Evolutionary conservation across 345 rosid species (phyloP), one percentile per base, ranked within the genome.

Genomic region (Eucalyptus lansdowneana): DNA sequence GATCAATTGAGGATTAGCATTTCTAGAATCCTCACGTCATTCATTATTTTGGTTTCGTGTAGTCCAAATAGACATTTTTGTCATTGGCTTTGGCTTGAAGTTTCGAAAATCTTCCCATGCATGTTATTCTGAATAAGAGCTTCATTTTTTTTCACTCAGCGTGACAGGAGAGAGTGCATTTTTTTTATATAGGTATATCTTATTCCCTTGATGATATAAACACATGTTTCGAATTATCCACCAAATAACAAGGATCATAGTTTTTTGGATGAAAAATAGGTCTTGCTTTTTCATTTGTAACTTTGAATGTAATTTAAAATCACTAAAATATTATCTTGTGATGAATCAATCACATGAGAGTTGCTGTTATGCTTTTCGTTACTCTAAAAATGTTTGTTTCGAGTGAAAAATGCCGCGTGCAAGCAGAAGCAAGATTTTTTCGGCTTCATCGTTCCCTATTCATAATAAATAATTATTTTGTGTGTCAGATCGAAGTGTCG

Each of bases 31-130:
- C 67, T 60, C 7, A 60, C 31, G 67, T 60, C 15, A 0, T 60
- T 60, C 8, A 60, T 12, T 12, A 5, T 27, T 60, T 27, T 27
- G n/a, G n/a, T 25, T 12, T 60, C 14, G 31, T 19, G 24, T 53
- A 0, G 58, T 58, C 65, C 3, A 24, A 11, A 0, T 58, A 58
- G 14, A 58, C 65, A 58, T 24, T 58, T 58, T 58, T 58, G 65
- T 24, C 62, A 22, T 58, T 58, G 62, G 29, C 62, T 58, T 58
- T 58, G 62, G 62, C 62, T 58, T 25, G 6, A 58, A 58, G 62
- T 58, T 58, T 24, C 1, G 3, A 58, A 58, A 58, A 58, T 58
- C 29, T 58, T 58, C 62, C 62, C 62, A 5, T 2, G 29, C 29
- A 58, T 58, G 62, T 24, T 58, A 58, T 58, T 58, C 29, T 58